A percentile compares a stretch with the other conserved stretches of the same genome.
These are phyloP conservation scores for Eruca vesicaria DNA, from an alignment of 441 rosid genomes.

Conservation along the genomic window DNA sequence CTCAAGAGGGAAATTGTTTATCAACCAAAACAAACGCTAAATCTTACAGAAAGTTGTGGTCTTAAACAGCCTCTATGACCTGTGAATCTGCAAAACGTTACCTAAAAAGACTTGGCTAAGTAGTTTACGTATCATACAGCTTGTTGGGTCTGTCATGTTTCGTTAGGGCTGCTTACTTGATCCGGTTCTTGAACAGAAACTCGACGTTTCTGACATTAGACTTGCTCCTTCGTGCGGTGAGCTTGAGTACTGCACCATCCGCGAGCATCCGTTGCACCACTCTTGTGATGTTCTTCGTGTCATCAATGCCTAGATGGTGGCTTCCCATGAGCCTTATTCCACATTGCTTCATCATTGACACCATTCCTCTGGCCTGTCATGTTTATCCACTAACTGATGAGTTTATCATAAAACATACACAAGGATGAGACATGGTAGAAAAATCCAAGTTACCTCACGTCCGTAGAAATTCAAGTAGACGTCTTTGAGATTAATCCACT, in stretches of 20 bases:
- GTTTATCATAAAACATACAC: background rate
- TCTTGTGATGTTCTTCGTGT: constrained; percentile 79
- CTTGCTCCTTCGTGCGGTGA: constrained; percentile 71
- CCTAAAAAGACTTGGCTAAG: background rate
- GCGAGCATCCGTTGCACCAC: constrained; percentile 77
- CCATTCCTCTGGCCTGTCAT: constrained; percentile 89
- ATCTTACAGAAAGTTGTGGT: background rate
- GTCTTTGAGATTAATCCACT: constrained; percentile 94
- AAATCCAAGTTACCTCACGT: constrained; percentile 49
- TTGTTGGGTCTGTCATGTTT: background rate
- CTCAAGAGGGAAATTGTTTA: background rate
- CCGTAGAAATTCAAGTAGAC: constrained; percentile 71
- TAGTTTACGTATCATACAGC: background rate
- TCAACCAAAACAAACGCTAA: background rate
- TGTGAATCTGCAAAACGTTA: constrained; percentile 3
- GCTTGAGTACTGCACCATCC: constrained; percentile 66
- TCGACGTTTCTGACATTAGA: constrained; percentile 46
- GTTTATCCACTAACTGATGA: constrained; percentile 1
- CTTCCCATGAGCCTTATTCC: constrained; percentile 65
- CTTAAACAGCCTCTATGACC: background rate
- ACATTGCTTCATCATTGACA: constrained; percentile 80
- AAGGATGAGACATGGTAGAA: background rate
- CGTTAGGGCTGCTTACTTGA: constrained; percentile 32
- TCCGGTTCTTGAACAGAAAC: constrained; percentile 62
- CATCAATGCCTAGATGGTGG: constrained; percentile 95